These are phyloP conservation scores for Crassisporium funariophilum DNA, from an alignment of 768 basidiomycete genomes.

Conservation along the genomic window DNA sequence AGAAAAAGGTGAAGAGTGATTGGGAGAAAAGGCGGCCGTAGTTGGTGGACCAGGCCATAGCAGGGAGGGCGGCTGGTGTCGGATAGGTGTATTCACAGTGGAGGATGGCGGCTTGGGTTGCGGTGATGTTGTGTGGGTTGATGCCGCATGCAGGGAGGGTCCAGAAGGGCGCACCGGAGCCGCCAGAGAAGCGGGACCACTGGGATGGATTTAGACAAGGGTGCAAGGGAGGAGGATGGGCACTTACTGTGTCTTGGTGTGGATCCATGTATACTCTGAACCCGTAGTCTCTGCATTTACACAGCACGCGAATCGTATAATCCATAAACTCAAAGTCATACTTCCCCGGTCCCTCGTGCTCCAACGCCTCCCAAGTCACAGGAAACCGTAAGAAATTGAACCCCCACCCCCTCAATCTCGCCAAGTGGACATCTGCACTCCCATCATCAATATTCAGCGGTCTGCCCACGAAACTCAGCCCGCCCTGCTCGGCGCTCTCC, in stretches of 20 bases:
- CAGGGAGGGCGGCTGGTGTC: constrained; percentile 75
- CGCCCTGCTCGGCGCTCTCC: constrained; percentile 68
- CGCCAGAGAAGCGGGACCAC: constrained; percentile 96
- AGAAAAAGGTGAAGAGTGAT: constrained; percentile 94
- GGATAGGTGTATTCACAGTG: constrained; percentile 86
- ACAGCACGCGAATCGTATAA: constrained; percentile 84
- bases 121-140: constrained; percentile 80
- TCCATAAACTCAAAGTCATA: constrained; percentile 94
- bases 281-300: constrained; percentile 89
- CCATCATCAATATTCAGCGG: constrained; percentile 87
- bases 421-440: constrained; percentile 82
- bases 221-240: constrained; percentile 5
- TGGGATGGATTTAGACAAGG: constrained; percentile 34
- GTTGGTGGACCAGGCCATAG: constrained; percentile 98
- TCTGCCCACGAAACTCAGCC: constrained; percentile 70
- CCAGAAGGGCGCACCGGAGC: constrained; percentile 95
- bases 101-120: constrained; percentile 82
- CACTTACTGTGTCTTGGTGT: constrained; percentile 90
- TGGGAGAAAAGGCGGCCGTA: constrained; percentile 87
- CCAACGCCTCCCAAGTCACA: constrained; percentile 94
- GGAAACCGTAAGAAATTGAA: constrained; percentile 86
- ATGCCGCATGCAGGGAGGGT: constrained; percentile 89
- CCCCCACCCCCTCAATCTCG: constrained; percentile 89
- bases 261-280: constrained; percentile 94
- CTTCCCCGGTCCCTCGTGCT: constrained; percentile 92